Conservation (phyloP, 2,329 filamentous ascomycete species). For the Paecilomyces variotii region DNA sequence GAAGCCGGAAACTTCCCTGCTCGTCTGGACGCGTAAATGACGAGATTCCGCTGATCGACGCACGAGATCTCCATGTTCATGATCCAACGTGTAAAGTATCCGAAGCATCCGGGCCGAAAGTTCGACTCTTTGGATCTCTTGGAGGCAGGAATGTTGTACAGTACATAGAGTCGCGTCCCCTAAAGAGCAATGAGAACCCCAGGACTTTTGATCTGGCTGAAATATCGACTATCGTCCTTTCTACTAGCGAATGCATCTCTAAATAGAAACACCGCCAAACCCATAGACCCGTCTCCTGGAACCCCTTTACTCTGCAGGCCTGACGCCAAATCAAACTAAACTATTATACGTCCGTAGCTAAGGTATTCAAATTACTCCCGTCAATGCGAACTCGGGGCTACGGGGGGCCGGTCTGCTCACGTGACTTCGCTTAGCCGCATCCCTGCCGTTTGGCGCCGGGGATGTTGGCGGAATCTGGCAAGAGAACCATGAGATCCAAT, state of each 20-base stretch:
- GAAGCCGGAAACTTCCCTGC: slow-evolving; percentile 51
- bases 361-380: neutral
- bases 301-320: neutral
- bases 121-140: slow-evolving; percentile 14
- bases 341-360: neutral
- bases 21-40: slow-evolving; percentile 38
- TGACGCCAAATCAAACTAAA: no score
- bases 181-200: neutral
- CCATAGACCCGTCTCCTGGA: neutral
- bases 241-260: neutral
- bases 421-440: neutral
- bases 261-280: neutral
- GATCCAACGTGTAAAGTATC: slow-evolving; percentile 33
- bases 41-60: slow-evolving; percentile 18
- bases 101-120: slow-evolving; percentile 21
- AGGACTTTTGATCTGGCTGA: neutral
- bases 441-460: neutral
- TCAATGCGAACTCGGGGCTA: neutral
- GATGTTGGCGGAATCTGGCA: neutral
- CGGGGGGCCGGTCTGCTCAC: neutral
- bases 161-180: slow-evolving; percentile 21
- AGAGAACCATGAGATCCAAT: neutral
- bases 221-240: neutral
- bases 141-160: slow-evolving; percentile 20
- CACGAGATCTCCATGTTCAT: slow-evolving; percentile 22